These are phyloP conservation scores for Boletus semigastroideus DNA, from an alignment of 1,284 basidiomycete genomes.

Conservation along the genomic window DNA sequence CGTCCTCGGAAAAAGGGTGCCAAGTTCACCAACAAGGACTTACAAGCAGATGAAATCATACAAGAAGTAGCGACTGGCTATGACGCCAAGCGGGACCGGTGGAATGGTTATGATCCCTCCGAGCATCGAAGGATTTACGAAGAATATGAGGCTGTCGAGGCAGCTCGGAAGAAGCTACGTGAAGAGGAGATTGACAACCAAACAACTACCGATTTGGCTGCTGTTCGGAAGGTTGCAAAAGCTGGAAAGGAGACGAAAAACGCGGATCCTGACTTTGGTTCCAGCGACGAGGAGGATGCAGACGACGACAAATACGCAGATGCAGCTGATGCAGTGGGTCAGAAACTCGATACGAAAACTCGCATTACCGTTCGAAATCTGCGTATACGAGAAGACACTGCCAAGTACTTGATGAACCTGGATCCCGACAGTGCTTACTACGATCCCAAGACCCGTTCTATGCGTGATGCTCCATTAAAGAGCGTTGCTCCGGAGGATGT, in stretches of 20 bases:
- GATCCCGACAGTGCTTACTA: slow-evolving; percentile 97
- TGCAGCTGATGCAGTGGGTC: slow-evolving; percentile 94
- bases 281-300: slow-evolving; percentile 91
- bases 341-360: slow-evolving; percentile 97
- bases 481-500: slow-evolving; percentile 84
- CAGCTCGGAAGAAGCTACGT: slow-evolving; percentile 82
- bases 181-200: slow-evolving; percentile 98
- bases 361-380: slow-evolving; percentile 98
- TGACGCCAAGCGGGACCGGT: slow-evolving; percentile 94
- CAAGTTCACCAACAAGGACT: slow-evolving; percentile 89
- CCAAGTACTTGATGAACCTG: slow-evolving; percentile 98
- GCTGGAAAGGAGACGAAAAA: slow-evolving; percentile 65
- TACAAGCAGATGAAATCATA: slow-evolving; percentile 88
- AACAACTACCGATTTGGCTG: slow-evolving; percentile 84
- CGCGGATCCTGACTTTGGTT: slow-evolving; percentile 91
- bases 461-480: slow-evolving; percentile 93
- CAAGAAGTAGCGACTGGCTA: slow-evolving; percentile 83
- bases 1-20: slow-evolving; percentile 96
- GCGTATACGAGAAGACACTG: slow-evolving; percentile 98
- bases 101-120: slow-evolving; percentile 96
- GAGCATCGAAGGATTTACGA: slow-evolving; percentile 88
- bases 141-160: slow-evolving; percentile 93
- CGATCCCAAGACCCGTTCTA: slow-evolving; percentile 98
- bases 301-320: slow-evolving; percentile 98
- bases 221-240: slow-evolving; percentile 82